Percentiles rank a stretch among this genome's conserved stretches.
These are phyloP conservation scores for Talaromyces borbonicus DNA, from an alignment of 495 filamentous ascomycete species.

Conservation along the genomic window DNA sequence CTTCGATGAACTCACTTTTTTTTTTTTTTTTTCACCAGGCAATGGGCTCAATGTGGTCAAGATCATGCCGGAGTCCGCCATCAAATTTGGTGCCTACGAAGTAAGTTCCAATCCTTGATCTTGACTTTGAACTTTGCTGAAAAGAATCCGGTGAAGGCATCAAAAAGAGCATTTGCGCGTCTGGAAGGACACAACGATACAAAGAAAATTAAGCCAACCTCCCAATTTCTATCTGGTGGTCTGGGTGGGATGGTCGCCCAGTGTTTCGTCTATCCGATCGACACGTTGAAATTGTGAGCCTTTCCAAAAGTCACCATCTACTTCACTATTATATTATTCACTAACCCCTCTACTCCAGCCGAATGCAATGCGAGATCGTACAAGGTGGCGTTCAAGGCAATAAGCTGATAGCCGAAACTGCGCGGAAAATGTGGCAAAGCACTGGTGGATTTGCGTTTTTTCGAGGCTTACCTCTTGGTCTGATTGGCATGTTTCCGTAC, in stretches of 20 bases:
- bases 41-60: conserved; percentile 96
- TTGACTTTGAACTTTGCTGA: too few relatives aligned
- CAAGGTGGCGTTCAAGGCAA: conserved; percentile 77
- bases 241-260: conserved; percentile 88
- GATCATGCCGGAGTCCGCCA: conserved; percentile 96
- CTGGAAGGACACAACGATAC: conserved; percentile 85
- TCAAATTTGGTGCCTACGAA: conserved; percentile 94
- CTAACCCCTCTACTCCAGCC: too few relatives aligned
- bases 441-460: conserved; percentile 73
- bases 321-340: conserved; percentile 7
- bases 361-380: conserved; percentile 91
- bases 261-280: conserved; percentile 91
- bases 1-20: conserved; percentile 5
- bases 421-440: conserved; percentile 70
- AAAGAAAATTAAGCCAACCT: conserved; percentile 63
- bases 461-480: conserved; percentile 82
- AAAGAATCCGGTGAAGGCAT: conserved; percentile 52
- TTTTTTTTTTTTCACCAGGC: conserved; percentile 46
- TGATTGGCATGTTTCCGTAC: conserved; percentile 96
- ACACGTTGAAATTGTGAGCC: conserved; percentile 89
- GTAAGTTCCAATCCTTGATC: conserved; percentile 29
- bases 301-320: background rate
- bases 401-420: conserved; percentile 69
- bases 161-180: conserved; percentile 76
- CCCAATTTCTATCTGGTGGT: conserved; percentile 86